These are phyloP conservation scores for Corynascus novoguineensis DNA, from an alignment of 495 filamentous ascomycete species.

Conservation along the genomic window DNA sequence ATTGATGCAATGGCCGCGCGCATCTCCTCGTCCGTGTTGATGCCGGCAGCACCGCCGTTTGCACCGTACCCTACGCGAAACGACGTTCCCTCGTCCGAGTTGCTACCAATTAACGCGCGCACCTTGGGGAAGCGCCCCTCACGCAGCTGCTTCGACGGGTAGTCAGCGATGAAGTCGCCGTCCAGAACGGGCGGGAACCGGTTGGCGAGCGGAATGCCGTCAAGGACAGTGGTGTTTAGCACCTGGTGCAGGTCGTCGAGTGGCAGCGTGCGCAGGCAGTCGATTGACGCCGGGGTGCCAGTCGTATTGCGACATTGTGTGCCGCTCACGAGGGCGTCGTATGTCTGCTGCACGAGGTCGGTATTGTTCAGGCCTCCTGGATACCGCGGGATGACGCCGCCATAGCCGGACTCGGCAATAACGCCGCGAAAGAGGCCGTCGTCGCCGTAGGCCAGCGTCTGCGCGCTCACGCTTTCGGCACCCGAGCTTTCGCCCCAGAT, in stretches of 20 bases:
- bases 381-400: constrained; percentile 13
- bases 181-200: neutral
- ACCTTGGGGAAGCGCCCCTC: constrained; percentile 45
- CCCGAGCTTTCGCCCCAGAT: constrained; percentile 72
- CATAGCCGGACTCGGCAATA: constrained; percentile 56
- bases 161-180: constrained; percentile 48
- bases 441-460: constrained; percentile 61
- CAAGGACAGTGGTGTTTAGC: neutral
- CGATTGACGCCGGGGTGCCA: neutral
- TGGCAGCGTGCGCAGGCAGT: constrained; percentile 46
- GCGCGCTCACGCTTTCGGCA: constrained; percentile 62
- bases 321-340: constrained; percentile 53
- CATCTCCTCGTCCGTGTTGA: constrained; percentile 3
- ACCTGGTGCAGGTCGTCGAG: constrained; percentile 44
- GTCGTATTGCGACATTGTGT: neutral
- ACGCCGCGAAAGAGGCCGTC: constrained; percentile 61
- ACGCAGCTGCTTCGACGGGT: constrained; percentile 41
- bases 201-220: neutral
- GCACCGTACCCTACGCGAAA: neutral
- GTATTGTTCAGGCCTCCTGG: neutral
- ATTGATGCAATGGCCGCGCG: neutral
- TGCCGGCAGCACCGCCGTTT: neutral
- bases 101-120: neutral
- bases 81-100: neutral
- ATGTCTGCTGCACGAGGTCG: constrained; percentile 17